phyloP scores from a whole-genome alignment of 1,284 basidiomycete genomes.

The Ustilago shanxiensis region DNA sequence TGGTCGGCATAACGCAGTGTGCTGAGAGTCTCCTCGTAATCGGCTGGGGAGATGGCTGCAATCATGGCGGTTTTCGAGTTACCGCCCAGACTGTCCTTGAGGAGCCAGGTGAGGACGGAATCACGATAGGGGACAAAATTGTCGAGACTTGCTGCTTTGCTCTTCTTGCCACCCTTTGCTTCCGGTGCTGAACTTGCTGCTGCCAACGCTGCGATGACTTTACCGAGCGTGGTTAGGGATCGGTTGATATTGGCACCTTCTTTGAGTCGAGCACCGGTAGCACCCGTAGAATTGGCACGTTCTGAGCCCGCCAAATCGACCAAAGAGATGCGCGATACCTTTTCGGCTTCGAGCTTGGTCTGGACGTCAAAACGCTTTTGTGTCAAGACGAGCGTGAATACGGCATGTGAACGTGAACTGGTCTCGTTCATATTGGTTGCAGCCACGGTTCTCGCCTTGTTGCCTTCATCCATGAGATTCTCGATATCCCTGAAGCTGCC shows the following conservation, averaged over 20 bases:
- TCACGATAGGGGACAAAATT: slow-evolving; percentile 67
- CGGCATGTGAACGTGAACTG: slow-evolving; percentile 64
- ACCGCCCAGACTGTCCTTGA: slow-evolving; percentile 67
- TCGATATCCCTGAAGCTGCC: slow-evolving; percentile 94
- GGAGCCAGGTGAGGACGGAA: slow-evolving; percentile 71
- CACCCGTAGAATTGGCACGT: slow-evolving; percentile 68
- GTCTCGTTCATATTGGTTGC: slow-evolving; percentile 69
- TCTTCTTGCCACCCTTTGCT: slow-evolving; percentile 54
- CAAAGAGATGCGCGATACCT: slow-evolving; percentile 65
- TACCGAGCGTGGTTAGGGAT: slow-evolving; percentile 55
- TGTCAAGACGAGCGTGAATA: slow-evolving; percentile 64
- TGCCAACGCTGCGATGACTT: slow-evolving; percentile 67
- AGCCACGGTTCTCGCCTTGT: slow-evolving; percentile 77
- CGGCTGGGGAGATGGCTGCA: slow-evolving; percentile 95
- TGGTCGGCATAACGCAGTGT: slow-evolving; percentile 93
- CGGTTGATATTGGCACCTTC: slow-evolving; percentile 70
- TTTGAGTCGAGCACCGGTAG: slow-evolving; percentile 67
- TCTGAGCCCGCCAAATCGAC: slow-evolving; percentile 67
- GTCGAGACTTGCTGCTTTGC: slow-evolving; percentile 47
- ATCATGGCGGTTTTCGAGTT: slow-evolving; percentile 75
- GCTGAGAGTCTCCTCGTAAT: slow-evolving; percentile 97
- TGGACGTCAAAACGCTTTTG: slow-evolving; percentile 56
- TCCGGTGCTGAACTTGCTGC: slow-evolving; percentile 47
- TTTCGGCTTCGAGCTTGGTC: slow-evolving; percentile 64
- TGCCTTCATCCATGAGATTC: slow-evolving; percentile 99